Evolutionary conservation across 192 early-diverging fungal species (phyloP), one percentile per base, ranked within the genome.

Genomic region (Chytriomyces confervae): DNA sequence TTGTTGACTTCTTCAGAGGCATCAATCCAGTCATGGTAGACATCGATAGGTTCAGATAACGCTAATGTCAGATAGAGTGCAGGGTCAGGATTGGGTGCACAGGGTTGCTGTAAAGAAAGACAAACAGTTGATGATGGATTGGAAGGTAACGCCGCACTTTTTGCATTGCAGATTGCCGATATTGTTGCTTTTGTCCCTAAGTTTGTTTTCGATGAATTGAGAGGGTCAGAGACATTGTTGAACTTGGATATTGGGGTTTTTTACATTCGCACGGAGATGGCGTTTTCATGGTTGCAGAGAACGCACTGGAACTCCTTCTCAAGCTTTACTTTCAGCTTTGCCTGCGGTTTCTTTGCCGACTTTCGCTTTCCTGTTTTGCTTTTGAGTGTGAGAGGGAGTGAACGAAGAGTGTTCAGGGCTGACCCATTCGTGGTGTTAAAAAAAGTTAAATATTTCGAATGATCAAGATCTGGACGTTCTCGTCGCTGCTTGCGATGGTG

Each of bases 11-110:
- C 85, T 66, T 95, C 93, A 73, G 89, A 92, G 1, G 92, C 89
- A 83, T 97, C 96, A 43, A 98, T 87, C 95, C 95, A 98, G 47
- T 91, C 93, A 43, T 87, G 87, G 70, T 98, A 98, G 9, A 98
- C 93, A 81, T 98, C 96, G 13, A 96, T 90, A 7, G 94, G 88
- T 51, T 92, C 92, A 67, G 87, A 88, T 9, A 98, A 83, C 49
- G 85, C 91, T 91, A 20, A 36, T 36, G 29, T 36, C 1, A 36
- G 11, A 57, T 57, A 3, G 53, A 20, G 0, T 57, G 11, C 3
- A 11, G 53, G 11, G 11, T 11, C 11, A 57, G 20, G 53, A 20
- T 18, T 11, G 11, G 53, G 53, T 3, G 20, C 53, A 57, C 53
- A 11, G n/a, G 53, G 11, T 57, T 2, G 29, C 11, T 57, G 53